Evolutionary conservation across 179 eudicot species (phyloP).

Genomic region (Heliamphora pulchella): DNA sequence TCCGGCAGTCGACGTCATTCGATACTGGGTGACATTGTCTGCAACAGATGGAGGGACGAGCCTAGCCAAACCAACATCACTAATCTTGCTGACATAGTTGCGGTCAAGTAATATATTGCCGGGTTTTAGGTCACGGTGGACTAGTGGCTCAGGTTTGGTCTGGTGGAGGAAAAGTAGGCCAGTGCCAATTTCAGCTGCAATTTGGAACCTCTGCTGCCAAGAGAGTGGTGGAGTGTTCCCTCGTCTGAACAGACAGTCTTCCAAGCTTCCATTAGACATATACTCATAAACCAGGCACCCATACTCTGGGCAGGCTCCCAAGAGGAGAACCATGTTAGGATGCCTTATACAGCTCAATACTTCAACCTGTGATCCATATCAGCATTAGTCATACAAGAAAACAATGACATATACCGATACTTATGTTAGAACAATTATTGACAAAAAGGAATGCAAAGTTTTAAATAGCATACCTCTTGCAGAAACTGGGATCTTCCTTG

Average conservation of each 20-base stretch:
- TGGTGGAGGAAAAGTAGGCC: constrained; percentile 53
- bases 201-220: constrained; percentile 48
- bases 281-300: constrained; percentile 52
- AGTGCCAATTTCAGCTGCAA: constrained; percentile 41
- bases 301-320: constrained; percentile 55
- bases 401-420: not conserved
- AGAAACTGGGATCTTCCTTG: constrained; percentile 54
- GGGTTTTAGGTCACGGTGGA: constrained; percentile 53
- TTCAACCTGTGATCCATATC: constrained; percentile 31
- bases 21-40: constrained; percentile 42
- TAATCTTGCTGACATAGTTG: constrained; percentile 42
- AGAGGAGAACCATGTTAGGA: constrained; percentile 51
- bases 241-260: constrained; percentile 34
- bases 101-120: constrained; percentile 48
- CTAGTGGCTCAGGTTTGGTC: constrained; percentile 54
- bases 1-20: constrained; percentile 53
- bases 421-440: not conserved
- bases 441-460: not conserved
- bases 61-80: constrained; percentile 51
- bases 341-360: constrained; percentile 49
- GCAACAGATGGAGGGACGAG: constrained; percentile 49
- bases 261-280: constrained; percentile 51
- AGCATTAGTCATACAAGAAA: not conserved
- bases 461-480: constrained; percentile 34
- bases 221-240: constrained; percentile 33